Evolutionary conservation across 2,329 filamentous ascomycete species (phyloP).

Genomic region (Triangularia setosa): DNA sequence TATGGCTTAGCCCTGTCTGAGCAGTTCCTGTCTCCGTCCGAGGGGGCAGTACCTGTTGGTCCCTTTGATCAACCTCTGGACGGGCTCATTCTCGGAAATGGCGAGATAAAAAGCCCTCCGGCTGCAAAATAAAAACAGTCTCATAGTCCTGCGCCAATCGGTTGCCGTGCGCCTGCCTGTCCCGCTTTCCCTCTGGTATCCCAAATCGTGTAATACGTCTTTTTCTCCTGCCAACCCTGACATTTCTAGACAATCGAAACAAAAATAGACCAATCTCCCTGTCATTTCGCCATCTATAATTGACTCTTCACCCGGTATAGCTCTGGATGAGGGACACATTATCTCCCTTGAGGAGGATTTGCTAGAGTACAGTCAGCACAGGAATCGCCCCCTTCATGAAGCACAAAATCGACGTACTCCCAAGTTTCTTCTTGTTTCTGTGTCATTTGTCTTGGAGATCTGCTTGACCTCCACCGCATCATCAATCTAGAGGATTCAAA

Average conservation of each 20-base stretch:
- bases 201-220: not conserved
- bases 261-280: constrained; percentile 1
- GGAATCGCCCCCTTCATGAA: not conserved
- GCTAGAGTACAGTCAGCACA: constrained; percentile 47
- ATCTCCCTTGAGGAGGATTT: constrained; percentile 83
- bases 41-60: constrained; percentile 67
- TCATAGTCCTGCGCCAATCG: constrained; percentile 53
- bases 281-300: not conserved
- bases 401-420: constrained; percentile 55
- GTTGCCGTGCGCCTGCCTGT: constrained; percentile 21
- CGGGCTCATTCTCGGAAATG: constrained; percentile 69
- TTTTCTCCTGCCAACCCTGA: not conserved
- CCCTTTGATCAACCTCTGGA: constrained; percentile 76
- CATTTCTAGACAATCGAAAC: constrained; percentile 11
- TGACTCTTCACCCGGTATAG: constrained; percentile 28
- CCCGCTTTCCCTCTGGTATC: constrained; percentile 14
- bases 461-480: constrained; percentile 90
- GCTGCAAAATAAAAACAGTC: constrained; percentile 29
- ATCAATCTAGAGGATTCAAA: constrained; percentile 45
- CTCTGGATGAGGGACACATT: constrained; percentile 79
- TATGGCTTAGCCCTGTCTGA: constrained; percentile 81
- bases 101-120: constrained; percentile 46
- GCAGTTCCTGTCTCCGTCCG: constrained; percentile 65
- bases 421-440: constrained; percentile 72
- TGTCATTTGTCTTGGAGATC: constrained; percentile 70